Conservation (phyloP, 2,329 filamentous ascomycete species). For the Dactylellina leptospora region DNA sequence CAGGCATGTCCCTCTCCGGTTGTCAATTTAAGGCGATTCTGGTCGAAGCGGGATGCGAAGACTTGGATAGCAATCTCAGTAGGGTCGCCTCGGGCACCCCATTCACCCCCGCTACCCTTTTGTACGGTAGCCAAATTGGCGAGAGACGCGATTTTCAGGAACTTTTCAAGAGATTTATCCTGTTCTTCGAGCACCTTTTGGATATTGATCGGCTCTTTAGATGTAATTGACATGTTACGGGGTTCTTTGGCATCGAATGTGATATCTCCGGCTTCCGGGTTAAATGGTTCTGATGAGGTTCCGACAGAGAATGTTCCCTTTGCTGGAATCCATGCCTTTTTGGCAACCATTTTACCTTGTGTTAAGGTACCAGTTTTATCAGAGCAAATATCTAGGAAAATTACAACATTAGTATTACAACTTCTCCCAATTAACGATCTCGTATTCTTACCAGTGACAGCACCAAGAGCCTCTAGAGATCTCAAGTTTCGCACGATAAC, state of each 20-base stretch:
- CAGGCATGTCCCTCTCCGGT: conserved; percentile 64
- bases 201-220: conserved; percentile 37
- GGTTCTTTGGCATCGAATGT: conserved; percentile 61
- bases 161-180: conserved; percentile 65
- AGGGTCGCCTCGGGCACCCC: conserved; percentile 73
- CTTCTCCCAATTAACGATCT: not conserved
- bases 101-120: conserved; percentile 61
- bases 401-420: not conserved
- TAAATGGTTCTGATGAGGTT: conserved; percentile 66
- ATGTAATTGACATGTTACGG: conserved; percentile 55
- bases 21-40: conserved; percentile 67
- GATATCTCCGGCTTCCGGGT: conserved; percentile 66
- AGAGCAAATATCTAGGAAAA: conserved; percentile 63
- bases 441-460: conserved; percentile 63
- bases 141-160: conserved; percentile 71
- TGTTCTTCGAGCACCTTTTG: conserved; percentile 61
- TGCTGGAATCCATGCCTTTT: conserved; percentile 68
- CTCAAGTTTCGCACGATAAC: conserved; percentile 69
- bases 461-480: conserved; percentile 70
- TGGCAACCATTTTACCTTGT: conserved; percentile 72
- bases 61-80: conserved; percentile 80
- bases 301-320: conserved; percentile 69
- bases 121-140: conserved; percentile 28
- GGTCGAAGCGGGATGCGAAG: conserved; percentile 74
- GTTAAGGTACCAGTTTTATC: conserved; percentile 70